Evolutionary conservation across 805 yeast genomes (phyloP).

Genomic region (Suhomyces sp.): DNA sequence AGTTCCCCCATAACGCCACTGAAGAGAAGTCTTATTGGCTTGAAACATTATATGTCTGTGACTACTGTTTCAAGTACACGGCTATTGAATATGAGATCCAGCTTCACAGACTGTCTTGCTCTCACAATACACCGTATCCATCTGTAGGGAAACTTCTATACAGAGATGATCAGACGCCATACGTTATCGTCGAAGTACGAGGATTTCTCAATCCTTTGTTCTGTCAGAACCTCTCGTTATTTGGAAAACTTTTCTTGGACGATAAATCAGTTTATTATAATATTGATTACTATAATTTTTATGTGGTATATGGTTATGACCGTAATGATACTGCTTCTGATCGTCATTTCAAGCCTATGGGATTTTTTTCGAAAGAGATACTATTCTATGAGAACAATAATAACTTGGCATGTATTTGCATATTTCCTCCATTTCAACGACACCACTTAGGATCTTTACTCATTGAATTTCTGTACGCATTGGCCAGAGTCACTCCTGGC

Average conservation of each 20-base stretch:
- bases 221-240: slow-evolving; percentile 79
- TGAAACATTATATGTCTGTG: slow-evolving; percentile 69
- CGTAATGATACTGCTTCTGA: slow-evolving; percentile 6
- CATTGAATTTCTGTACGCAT: slow-evolving; percentile 78
- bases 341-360: slow-evolving; percentile 59
- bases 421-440: slow-evolving; percentile 90
- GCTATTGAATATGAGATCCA: slow-evolving; percentile 43
- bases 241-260: slow-evolving; percentile 85
- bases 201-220: slow-evolving; percentile 65
- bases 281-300: slow-evolving; percentile 78
- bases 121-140: slow-evolving; percentile 29
- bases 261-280: slow-evolving; percentile 85
- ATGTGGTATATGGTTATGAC: slow-evolving; percentile 59
- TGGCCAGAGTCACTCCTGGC: slow-evolving; percentile 58
- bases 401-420: slow-evolving; percentile 86
- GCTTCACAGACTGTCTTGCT: slow-evolving; percentile 51
- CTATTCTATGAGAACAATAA: slow-evolving; percentile 72
- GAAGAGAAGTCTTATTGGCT: slow-evolving; percentile 46
- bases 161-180: slow-evolving; percentile 47
- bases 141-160: slow-evolving; percentile 69
- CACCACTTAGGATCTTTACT: slow-evolving; percentile 73
- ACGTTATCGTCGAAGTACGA: slow-evolving; percentile 60
- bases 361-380: slow-evolving; percentile 87
- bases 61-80: slow-evolving; percentile 80
- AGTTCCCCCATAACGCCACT: not conserved